phyloP scores from a whole-genome alignment of 768 basidiomycete genomes.

The Mycena epipterygia region DNA sequence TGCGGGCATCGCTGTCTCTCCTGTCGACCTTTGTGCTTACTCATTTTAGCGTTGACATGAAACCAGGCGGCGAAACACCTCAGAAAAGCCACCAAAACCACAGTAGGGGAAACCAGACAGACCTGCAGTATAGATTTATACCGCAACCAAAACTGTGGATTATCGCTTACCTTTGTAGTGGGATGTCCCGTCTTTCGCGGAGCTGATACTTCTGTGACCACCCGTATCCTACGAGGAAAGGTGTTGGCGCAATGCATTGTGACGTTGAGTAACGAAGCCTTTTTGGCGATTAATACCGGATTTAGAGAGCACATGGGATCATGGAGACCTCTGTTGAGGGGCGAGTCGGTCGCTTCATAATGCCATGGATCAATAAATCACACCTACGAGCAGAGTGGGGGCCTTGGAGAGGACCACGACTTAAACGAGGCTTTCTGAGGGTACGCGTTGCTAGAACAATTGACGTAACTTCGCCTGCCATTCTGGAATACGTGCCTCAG shows the following conservation, averaged over 20 bases:
- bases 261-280: neutral
- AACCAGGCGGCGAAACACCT: constrained; percentile 14
- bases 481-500: constrained; percentile 23
- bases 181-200: neutral
- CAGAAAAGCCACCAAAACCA: constrained; percentile 17
- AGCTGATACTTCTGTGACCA: too few relatives aligned
- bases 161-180: constrained; percentile 8
- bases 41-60: constrained; percentile 3
- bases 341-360: constrained; percentile 10
- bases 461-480: constrained; percentile 15
- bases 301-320: neutral
- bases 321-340: constrained; percentile 1
- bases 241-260: too few relatives aligned
- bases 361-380: neutral
- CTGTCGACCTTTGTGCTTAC: neutral
- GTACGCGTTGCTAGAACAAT: neutral
- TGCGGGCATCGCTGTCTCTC: constrained; percentile 17
- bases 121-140: constrained; percentile 14
- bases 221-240: too few relatives aligned
- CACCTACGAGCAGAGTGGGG: constrained; percentile 15
- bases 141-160: constrained; percentile 19
- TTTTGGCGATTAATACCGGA: neutral
- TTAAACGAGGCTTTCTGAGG: constrained; percentile 25
- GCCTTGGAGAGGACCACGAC: constrained; percentile 16
- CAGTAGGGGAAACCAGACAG: constrained; percentile 14